Base-by-base conservation (phyloP, 106 monocot genomes). In the Vanilla planifolia region DNA sequence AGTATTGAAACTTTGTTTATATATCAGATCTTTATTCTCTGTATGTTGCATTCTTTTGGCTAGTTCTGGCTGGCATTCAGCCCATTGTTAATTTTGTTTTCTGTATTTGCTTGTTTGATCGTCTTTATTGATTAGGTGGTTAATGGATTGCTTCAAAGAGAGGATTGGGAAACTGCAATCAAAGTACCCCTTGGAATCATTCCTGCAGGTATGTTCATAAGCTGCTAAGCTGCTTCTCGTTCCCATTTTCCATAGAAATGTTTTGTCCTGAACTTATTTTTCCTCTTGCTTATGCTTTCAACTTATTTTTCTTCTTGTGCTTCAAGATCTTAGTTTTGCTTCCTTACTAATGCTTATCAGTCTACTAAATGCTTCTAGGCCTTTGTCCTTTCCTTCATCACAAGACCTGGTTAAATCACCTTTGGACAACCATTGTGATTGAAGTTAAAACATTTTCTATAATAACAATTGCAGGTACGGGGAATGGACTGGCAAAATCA, bases 401-500 rank as follows among this genome's bases (percentile, higher is more conserved):
- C n/a, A n/a, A n/a, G n/a, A n/a, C n/a, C n/a, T n/a, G n/a, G n/a
- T n/a, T n/a, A n/a, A n/a, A n/a, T n/a, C n/a, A n/a, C n/a, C n/a
- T n/a, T n/a, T n/a, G n/a, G n/a, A n/a, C n/a, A n/a, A n/a, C n/a
- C n/a, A n/a, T n/a, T n/a, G n/a, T n/a, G n/a, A n/a, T n/a, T n/a
- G n/a, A n/a, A n/a, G n/a, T n/a, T n/a, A n/a, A n/a, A n/a, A n/a
- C n/a, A 48, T 48, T 15, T 10, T 48, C 25, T 6, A 48, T 48
- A 9, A 48, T 23, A 23, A 25, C 21, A 48, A 21, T 10, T 69
- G 53, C 70, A 94, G 94, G 94, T 35, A 83, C 94, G 0, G 89
- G 89, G n/a, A 94, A 94, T 76, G 94, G 94, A 53, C 85, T 94
- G 89, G 75, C 73, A 62, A 89, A 86, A 74, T 94, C 94, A 55